A percentile compares a stretch with the other conserved stretches of the same genome.
phyloP scores from a whole-genome alignment of 495 filamentous ascomycete species.

The Amniculicola lignicola region DNA sequence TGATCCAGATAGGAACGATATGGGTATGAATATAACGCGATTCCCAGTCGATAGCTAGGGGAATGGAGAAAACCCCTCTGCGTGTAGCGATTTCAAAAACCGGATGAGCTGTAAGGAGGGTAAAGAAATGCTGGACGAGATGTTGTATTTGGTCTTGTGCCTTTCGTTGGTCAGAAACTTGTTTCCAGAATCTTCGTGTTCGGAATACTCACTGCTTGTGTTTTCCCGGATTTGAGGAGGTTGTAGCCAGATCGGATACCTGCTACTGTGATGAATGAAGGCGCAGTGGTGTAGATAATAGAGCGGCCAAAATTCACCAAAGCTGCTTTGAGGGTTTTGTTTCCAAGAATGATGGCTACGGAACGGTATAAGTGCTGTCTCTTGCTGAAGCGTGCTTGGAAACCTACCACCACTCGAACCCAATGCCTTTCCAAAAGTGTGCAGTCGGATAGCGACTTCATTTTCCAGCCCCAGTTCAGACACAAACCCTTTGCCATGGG shows the following conservation, averaged over 20 bases:
- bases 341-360: conserved; percentile 9
- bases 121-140: neutral
- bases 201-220: neutral
- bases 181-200: neutral
- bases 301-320: conserved; percentile 59
- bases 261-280: conserved; percentile 52
- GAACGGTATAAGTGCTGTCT: neutral
- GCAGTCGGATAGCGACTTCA: conserved; percentile 62
- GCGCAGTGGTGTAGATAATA: conserved; percentile 58
- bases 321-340: neutral
- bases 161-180: neutral
- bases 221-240: conserved; percentile 22
- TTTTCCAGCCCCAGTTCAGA: conserved; percentile 42
- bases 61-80: neutral
- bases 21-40: neutral
- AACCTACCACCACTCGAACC: conserved; percentile 66
- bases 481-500: conserved; percentile 58
- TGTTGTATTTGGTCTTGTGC: neutral
- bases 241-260: conserved; percentile 50
- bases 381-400: conserved; percentile 10
- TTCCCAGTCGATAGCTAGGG: neutral
- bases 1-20: conserved; percentile 7
- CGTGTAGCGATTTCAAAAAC: neutral
- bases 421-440: conserved; percentile 74
- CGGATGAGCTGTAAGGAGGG: neutral